Percentiles rank a stretch among this genome's conserved stretches.
Conservation (phyloP, 148 eudicot species). For the Rhododendron molle region DNA sequence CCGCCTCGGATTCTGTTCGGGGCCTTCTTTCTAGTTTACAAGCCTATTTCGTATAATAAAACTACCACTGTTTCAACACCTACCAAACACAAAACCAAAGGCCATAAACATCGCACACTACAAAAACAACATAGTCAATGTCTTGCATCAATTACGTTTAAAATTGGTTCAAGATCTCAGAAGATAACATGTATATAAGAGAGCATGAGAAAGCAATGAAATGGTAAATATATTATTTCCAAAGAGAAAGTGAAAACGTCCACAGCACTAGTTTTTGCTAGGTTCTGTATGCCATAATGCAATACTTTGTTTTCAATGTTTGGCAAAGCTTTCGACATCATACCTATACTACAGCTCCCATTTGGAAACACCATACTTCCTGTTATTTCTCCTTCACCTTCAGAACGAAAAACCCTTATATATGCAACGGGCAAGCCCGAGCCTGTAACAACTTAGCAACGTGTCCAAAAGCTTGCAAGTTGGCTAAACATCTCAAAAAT, state of each 20-base stretch:
- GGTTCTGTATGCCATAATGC: conserved; percentile 23
- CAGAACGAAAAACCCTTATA: background rate
- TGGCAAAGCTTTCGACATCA: conserved; percentile 29
- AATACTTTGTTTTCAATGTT: conserved; percentile 4
- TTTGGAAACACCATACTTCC: background rate
- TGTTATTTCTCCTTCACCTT: background rate
- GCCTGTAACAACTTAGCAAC: background rate
- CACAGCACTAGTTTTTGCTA: conserved; percentile 9
- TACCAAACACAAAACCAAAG: background rate
- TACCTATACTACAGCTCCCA: conserved; percentile 16
- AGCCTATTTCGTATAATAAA: background rate
- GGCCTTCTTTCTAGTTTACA: background rate
- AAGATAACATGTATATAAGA: background rate
- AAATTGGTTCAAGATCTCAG: background rate
- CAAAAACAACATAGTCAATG: background rate
- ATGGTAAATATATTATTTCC: conserved; percentile 34
- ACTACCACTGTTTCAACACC: background rate
- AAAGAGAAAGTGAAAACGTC: conserved; percentile 17
- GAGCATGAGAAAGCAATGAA: background rate
- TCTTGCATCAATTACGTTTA: background rate
- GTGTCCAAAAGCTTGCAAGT: background rate
- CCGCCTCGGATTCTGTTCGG: background rate
- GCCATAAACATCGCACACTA: background rate
- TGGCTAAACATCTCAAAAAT: background rate
- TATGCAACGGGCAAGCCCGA: conserved; percentile 2